Evolutionary conservation across 2,329 filamentous ascomycete genomes (phyloP).

Genomic region (Pseudogymnoascus sp.): DNA sequence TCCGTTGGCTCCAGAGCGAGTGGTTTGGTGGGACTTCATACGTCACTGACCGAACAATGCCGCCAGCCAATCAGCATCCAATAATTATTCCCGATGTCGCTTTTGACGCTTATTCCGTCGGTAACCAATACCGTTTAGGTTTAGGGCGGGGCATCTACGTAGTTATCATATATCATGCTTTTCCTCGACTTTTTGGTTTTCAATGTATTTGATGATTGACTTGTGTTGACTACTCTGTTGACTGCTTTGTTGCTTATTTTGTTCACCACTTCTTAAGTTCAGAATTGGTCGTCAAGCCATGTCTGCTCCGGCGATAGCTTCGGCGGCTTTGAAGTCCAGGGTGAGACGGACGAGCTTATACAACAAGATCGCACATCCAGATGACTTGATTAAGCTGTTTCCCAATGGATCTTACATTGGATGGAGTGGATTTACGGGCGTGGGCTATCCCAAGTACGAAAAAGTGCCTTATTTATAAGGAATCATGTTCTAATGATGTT

Average conservation of each 20-base stretch:
- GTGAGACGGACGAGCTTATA: conserved; percentile 70
- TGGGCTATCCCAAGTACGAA: conserved; percentile 77
- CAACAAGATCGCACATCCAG: conserved; percentile 69
- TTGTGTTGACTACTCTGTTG: background rate
- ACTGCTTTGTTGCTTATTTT: background rate
- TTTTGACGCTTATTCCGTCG: conserved; percentile 6
- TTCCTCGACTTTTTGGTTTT: background rate
- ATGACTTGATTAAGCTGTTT: conserved; percentile 74
- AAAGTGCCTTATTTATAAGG: background rate
- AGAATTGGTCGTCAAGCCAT: background rate
- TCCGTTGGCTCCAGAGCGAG: background rate
- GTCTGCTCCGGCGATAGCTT: conserved; percentile 19
- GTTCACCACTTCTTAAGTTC: background rate
- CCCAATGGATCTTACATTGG: conserved; percentile 81
- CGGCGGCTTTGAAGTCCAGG: conserved; percentile 61
- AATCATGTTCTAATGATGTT: background rate
- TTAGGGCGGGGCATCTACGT: background rate
- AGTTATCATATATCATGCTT: conserved; percentile 5
- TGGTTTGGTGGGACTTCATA: background rate
- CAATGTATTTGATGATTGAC: background rate
- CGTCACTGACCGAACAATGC: conserved; percentile 1
- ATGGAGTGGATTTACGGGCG: conserved; percentile 87
- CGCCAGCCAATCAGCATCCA: background rate
- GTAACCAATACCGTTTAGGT: background rate
- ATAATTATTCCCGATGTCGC: conserved; percentile 4